Conservation (phyloP, 345 rosid species). For the Hypericum perforatum region DNA sequence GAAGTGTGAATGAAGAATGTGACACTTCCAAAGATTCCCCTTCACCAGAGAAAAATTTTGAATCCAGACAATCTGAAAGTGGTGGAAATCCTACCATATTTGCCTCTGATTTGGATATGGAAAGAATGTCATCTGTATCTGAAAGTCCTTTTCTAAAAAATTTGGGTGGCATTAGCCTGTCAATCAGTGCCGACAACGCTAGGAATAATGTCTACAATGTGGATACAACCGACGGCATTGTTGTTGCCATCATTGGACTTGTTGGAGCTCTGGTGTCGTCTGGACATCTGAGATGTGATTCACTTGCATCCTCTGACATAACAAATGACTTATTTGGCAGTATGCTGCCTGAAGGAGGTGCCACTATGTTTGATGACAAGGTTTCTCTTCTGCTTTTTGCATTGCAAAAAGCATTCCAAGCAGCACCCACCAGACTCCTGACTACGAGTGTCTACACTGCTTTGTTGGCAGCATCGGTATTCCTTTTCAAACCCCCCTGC, state of each 20-base stretch:
- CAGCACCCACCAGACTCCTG: constrained; percentile 89
- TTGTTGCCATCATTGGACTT: constrained; percentile 82
- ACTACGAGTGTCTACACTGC: constrained; percentile 75
- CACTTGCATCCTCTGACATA: constrained; percentile 43
- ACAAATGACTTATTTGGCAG: constrained; percentile 51
- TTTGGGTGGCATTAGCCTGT: constrained; percentile 93
- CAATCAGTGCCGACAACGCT: constrained; percentile 88
- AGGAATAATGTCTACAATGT: constrained; percentile 88
- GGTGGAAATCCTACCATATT: constrained; percentile 25
- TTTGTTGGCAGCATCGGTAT: constrained; percentile 93
- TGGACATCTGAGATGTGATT: constrained; percentile 68
- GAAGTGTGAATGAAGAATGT: constrained; percentile 32
- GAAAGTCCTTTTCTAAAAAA: constrained; percentile 44
- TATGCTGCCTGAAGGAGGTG: constrained; percentile 60
- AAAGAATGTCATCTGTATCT: constrained; percentile 51
- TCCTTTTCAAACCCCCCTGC: background rate
- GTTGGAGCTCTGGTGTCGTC: constrained; percentile 71
- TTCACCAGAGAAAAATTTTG: constrained; percentile 29
- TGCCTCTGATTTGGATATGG: constrained; percentile 33
- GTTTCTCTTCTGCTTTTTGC: constrained; percentile 87
- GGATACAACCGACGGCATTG: constrained; percentile 78
- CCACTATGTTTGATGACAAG: constrained; percentile 92
- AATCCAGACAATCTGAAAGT: constrained; percentile 23
- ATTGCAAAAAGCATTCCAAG: constrained; percentile 83
- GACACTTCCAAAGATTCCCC: constrained; percentile 28